These are phyloP conservation scores for Saccharomyces eubayanus DNA, from an alignment of 805 yeast genomes.

Conservation along the genomic window DNA sequence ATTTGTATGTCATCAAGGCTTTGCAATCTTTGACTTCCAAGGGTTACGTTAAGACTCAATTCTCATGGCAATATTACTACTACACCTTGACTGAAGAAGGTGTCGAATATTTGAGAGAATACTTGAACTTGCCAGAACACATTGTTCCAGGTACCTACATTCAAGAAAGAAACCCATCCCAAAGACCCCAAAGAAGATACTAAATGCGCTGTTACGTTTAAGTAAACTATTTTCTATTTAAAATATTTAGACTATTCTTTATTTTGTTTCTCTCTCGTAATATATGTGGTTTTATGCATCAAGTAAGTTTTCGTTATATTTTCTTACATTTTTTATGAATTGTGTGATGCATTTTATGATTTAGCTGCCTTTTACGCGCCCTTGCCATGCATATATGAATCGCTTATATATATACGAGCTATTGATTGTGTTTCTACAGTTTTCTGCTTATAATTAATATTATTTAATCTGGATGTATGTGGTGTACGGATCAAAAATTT, in stretches of 20 bases:
- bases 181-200: conserved; percentile 51
- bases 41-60: conserved; percentile 99
- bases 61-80: conserved; percentile 99
- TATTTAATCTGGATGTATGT: not conserved
- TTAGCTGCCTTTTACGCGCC: not conserved
- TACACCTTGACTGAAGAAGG: conserved; percentile 99
- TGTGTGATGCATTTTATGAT: not conserved
- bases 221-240: not conserved
- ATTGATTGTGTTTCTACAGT: not conserved
- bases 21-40: conserved; percentile 97
- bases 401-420: not conserved
- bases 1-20: conserved; percentile 97
- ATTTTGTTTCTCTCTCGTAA: not conserved
- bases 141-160: conserved; percentile 97
- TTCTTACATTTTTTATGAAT: not conserved
- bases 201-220: conserved; percentile 8
- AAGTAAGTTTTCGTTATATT: not conserved
- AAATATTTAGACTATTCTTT: not conserved
- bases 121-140: conserved; percentile 97
- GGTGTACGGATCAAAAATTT: not conserved
- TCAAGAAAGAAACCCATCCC: conserved; percentile 81
- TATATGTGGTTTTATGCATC: not conserved
- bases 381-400: not conserved
- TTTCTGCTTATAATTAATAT: not conserved
- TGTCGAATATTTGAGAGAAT: conserved; percentile 95